A percentile compares a stretch with the other conserved stretches of the same genome.
Evolutionary conservation across 306 rosid genomes (phyloP).

Genomic region (Sphenostylis stenocarpa): DNA sequence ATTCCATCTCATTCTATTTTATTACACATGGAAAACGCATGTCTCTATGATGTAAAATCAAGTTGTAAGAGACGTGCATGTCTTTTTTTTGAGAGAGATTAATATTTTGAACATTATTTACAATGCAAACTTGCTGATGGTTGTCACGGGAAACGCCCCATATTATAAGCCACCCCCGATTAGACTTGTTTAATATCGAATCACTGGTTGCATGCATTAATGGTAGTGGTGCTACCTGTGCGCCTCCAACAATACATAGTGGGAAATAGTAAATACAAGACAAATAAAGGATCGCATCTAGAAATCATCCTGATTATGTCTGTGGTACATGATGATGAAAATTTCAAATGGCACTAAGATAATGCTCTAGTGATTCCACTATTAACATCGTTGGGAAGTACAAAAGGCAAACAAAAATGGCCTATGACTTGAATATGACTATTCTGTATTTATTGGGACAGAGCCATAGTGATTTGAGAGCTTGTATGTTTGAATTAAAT

Average conservation of each 20-base stretch:
- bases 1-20: not conserved
- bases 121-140: not conserved
- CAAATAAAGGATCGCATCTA: not conserved
- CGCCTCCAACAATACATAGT: not conserved
- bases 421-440: conserved; percentile 20
- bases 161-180: not conserved
- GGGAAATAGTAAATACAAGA: not conserved
- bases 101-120: not conserved
- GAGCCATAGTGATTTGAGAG: not conserved
- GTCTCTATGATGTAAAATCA: not conserved
- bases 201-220: not conserved
- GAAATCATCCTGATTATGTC: not conserved
- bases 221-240: not conserved
- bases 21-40: not conserved
- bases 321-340: not conserved
- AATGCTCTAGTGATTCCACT: not conserved
- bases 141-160: not conserved
- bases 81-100: not conserved
- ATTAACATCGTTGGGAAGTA: not conserved
- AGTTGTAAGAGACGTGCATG: too few relatives aligned
- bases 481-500: not conserved
- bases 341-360: conserved; percentile 2
- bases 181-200: not conserved
- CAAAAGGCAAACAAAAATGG: not conserved
- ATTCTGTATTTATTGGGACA: not conserved